Evolutionary conservation across 345 rosid genomes (phyloP).

Genomic region (Melaleuca alternifolia): DNA sequence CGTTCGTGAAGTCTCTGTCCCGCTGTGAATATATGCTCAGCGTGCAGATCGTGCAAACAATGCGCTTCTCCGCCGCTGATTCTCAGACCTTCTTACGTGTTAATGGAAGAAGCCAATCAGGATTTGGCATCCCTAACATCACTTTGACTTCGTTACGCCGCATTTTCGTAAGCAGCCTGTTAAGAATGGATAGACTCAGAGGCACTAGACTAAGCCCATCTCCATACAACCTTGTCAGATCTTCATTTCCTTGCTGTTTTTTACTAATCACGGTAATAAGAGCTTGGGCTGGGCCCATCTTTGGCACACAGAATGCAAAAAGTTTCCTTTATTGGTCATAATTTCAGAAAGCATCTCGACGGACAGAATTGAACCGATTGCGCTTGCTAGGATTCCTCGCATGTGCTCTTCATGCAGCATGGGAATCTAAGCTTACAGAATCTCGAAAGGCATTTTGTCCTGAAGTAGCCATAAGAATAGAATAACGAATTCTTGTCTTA

Average conservation of each 20-base stretch:
- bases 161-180: neutral
- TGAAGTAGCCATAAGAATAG: neutral
- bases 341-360: neutral
- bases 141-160: neutral
- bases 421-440: neutral
- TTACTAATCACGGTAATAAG: neutral
- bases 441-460: neutral
- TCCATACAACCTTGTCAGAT: neutral
- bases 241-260: neutral
- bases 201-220: neutral
- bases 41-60: neutral
- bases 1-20: neutral
- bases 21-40: neutral
- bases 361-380: neutral
- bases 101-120: neutral
- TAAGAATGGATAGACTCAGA: neutral
- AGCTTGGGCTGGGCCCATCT: neutral
- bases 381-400: neutral
- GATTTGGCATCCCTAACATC: neutral
- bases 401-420: neutral
- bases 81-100: neutral
- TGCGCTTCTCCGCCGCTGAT: neutral
- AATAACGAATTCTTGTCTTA: neutral
- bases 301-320: neutral
- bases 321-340: neutral